phyloP scores from a whole-genome alignment of 139 green algal species.

The Gonium pectorale region DNA sequence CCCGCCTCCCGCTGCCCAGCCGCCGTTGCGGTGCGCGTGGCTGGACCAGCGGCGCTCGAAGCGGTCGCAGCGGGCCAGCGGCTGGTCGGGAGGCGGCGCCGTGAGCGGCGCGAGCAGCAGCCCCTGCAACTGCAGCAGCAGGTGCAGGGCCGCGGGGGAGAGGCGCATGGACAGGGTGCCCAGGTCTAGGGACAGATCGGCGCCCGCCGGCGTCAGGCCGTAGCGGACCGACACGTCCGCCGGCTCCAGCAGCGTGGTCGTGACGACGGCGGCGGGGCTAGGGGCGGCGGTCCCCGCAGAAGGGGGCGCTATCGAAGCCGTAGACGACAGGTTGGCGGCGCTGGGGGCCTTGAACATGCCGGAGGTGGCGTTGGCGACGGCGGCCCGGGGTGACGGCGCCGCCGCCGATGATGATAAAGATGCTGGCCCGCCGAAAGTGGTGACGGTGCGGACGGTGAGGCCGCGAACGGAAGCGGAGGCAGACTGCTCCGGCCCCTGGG shows the following conservation, averaged over 20 bases:
- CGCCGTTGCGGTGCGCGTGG: not conserved
- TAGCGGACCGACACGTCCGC: slow-evolving; percentile 48
- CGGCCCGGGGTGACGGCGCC: not conserved
- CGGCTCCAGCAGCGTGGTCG: slow-evolving; percentile 53
- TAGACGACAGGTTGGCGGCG: not conserved
- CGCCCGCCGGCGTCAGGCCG: not conserved
- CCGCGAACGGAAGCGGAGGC: slow-evolving; percentile 14
- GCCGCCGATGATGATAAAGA: not conserved
- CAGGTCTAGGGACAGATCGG: slow-evolving; percentile 65
- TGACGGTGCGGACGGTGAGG: slow-evolving; percentile 32
- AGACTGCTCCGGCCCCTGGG: not conserved
- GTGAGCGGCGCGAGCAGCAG: slow-evolving; percentile 55
- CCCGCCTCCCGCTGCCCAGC: not conserved
- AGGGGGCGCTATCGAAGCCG: no score
- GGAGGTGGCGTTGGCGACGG: not conserved
- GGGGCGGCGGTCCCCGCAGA: not conserved
- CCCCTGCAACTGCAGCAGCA: slow-evolving; percentile 62
- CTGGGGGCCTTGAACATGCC: not conserved
- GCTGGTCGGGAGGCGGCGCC: slow-evolving; percentile 60
- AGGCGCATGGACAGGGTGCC: slow-evolving; percentile 70
- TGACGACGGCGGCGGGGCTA: not conserved
- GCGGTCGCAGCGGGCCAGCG: slow-evolving; percentile 65
- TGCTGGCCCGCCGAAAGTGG: slow-evolving; percentile 14
- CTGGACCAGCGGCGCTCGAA: slow-evolving; percentile 81
- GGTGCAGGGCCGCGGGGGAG: slow-evolving; percentile 76